These are phyloP conservation scores for Murraya koenigii DNA, from an alignment of 345 rosid genomes.

Conservation along the genomic window DNA sequence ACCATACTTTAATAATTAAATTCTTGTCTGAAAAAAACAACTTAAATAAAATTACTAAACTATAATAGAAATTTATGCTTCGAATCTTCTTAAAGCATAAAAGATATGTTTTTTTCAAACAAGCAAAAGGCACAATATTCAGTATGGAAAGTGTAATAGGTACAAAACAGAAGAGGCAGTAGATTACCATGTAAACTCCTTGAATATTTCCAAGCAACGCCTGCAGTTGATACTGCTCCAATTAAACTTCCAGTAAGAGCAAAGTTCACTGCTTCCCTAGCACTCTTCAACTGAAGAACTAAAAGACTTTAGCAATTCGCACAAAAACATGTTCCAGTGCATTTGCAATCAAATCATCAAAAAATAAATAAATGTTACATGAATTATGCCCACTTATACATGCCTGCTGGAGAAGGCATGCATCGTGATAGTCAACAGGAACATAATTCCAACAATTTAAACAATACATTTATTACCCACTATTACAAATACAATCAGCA, in stretches of 20 bases:
- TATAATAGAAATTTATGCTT: neutral
- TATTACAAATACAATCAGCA: neutral
- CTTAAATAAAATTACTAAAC: neutral
- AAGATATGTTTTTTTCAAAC: neutral
- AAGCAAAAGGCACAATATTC: neutral
- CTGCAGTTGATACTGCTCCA: slow-evolving; percentile 83
- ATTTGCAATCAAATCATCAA: neutral
- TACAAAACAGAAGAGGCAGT: slow-evolving; percentile 2
- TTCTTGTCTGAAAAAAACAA: neutral
- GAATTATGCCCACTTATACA: neutral
- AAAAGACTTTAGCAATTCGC: neutral
- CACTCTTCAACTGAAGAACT: slow-evolving; percentile 66
- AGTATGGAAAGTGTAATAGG: neutral
- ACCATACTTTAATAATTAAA: neutral
- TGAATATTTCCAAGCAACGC: slow-evolving; percentile 87
- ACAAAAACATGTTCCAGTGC: neutral
- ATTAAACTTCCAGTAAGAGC: slow-evolving; percentile 57
- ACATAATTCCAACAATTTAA: neutral
- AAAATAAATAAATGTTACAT: neutral
- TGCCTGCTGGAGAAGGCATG: neutral
- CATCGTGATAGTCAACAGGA: neutral
- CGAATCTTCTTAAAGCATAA: neutral
- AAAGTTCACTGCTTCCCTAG: slow-evolving; percentile 64
- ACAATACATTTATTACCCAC: neutral
- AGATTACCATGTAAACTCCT: slow-evolving; percentile 73